Base-by-base conservation (phyloP, 164 flowering plant genomes). In the Macadamia integrifolia region DNA sequence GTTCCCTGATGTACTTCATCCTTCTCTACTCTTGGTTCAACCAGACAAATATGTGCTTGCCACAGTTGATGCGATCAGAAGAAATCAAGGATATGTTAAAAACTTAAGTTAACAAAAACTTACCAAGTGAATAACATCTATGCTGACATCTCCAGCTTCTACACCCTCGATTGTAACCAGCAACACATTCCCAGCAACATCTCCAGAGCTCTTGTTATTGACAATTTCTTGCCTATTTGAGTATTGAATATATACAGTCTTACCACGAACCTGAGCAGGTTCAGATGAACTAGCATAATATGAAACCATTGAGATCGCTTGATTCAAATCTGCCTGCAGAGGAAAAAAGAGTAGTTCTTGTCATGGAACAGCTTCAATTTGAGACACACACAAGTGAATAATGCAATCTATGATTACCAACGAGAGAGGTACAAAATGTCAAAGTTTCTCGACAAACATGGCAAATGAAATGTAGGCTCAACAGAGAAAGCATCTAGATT, bases 51-150 rank as follows among this genome's bases (percentile, higher is more conserved):
- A 32, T 17, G 11, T 9, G 17, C 48, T 42, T 67, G 30, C 14
- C 18, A 58, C 17, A 40, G 0, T 29, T 65, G 17, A 15, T 13
- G 62, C 48, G 6, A 53, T 7, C 14, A 30, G 30, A 30, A 67
- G 12, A 53, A 17, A 60, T 40, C 18, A 55, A 17, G 13, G 18
- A n/a, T 9, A 17, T 28, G 10, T 7, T 40, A 61, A 53, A 14
- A 43, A n/a, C n/a, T 29, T 18, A 62, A n/a, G 62, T 5, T 15
- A 58, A 17, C 23, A 66, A 72, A 46, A 67, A 72, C 90, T 78
- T 81, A 92, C 97, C 89, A 92, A 76, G 74, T 92, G 97, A 78
- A 92, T 84, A 42, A 87, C 91, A 68, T 92, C 97, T 30, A 89
- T 92, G 86, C 93, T 88, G 78, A 92, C 96, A 76, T 89, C 91